phyloP scores from a whole-genome alignment of 352 stramenopile genomes.

The Globisporangium splendens region DNA sequence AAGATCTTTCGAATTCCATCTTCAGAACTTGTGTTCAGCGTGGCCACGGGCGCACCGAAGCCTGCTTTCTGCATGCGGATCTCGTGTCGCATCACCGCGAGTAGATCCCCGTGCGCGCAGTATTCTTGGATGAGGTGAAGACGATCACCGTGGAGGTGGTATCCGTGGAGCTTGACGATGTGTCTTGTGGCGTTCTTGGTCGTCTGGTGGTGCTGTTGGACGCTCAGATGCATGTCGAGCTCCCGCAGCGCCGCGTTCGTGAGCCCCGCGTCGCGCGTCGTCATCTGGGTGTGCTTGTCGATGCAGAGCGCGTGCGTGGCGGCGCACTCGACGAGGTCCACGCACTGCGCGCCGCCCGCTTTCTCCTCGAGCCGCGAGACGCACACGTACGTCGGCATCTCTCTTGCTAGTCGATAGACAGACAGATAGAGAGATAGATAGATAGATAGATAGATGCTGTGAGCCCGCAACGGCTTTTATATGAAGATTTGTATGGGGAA shows the following conservation, averaged over 20 bases:
- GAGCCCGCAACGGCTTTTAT: not conserved
- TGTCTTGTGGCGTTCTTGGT: conserved; percentile 14
- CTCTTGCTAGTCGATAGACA: not conserved
- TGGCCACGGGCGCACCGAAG: conserved; percentile 15
- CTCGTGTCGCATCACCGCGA: conserved; percentile 50
- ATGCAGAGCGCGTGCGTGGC: conserved; percentile 25
- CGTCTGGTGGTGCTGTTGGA: conserved; percentile 19
- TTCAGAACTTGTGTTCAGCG: conserved; percentile 37
- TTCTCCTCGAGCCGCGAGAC: conserved; percentile 34
- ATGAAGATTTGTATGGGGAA: conserved; percentile 2
- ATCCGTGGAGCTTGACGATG: conserved; percentile 46
- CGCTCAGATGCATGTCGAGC: conserved; percentile 59
- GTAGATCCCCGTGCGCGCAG: conserved; percentile 58
- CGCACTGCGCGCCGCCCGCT: conserved; percentile 30
- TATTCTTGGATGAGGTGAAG: conserved; percentile 69
- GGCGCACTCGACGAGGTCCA: conserved; percentile 52
- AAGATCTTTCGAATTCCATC: conserved; percentile 38
- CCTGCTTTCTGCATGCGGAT: conserved; percentile 38
- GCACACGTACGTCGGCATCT: conserved; percentile 2
- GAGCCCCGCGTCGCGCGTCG: conserved; percentile 17
- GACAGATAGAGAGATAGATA: too few relatives aligned
- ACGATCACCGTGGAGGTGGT: conserved; percentile 44
- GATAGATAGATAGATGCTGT: too few relatives aligned
- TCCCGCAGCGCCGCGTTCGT: conserved; percentile 46
- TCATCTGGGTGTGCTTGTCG: conserved; percentile 64